Conservation (phyloP, 257 asterid genomes). For the Henckelia pumila region DNA sequence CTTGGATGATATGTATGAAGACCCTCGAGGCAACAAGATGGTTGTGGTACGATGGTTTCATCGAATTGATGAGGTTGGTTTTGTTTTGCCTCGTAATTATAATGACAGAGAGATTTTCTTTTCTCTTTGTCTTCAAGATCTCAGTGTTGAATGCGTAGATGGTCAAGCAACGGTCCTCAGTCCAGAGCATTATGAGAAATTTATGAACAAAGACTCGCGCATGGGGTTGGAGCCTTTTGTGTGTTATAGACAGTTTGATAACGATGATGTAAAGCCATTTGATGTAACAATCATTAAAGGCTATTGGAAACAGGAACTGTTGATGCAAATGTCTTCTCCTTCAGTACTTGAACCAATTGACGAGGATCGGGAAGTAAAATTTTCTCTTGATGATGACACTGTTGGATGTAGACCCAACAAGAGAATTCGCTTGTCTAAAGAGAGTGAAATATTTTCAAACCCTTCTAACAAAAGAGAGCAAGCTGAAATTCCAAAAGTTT, state of each 20-base stretch:
- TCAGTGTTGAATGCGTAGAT: conserved; percentile 88
- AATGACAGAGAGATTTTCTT: conserved; percentile 93
- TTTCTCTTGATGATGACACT: conserved; percentile 26
- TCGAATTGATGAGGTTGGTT: conserved; percentile 94
- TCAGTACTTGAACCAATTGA: conserved; percentile 24
- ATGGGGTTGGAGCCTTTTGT: conserved; percentile 55
- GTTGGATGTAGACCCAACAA: conserved; percentile 52
- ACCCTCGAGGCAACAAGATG: conserved; percentile 73
- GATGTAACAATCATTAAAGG: conserved; percentile 65
- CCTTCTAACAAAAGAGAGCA: conserved; percentile 26
- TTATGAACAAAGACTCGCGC: conserved; percentile 35
- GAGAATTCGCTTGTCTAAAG: conserved; percentile 56
- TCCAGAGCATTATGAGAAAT: conserved; percentile 71
- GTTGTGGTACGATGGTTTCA: conserved; percentile 97
- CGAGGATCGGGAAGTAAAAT: conserved; percentile 31
- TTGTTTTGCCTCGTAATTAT: conserved; percentile 69
- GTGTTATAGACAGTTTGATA: conserved; percentile 71
- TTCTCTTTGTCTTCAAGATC: conserved; percentile 91
- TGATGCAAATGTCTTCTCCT: conserved; percentile 30
- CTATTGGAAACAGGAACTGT: conserved; percentile 69
- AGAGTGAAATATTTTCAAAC: conserved; percentile 29
- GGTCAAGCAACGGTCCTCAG: conserved; percentile 87
- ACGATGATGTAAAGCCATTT: conserved; percentile 57
- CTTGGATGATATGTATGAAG: conserved; percentile 84
- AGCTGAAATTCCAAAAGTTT: conserved; percentile 24